Conservation (phyloP, 169 alveolate genomes). For the Plasmodium berghei region DNA sequence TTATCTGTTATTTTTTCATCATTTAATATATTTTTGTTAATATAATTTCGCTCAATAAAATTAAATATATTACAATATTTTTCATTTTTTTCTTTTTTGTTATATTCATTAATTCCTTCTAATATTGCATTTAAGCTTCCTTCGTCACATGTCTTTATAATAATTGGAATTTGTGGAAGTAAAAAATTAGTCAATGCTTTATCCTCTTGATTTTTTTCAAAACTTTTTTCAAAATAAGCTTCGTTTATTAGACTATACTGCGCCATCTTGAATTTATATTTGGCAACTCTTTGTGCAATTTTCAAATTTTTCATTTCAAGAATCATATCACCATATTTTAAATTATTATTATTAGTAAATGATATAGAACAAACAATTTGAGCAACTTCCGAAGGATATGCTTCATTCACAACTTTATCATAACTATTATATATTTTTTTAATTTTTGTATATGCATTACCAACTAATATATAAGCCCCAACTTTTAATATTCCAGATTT, state of each 20-base stretch:
- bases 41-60: slow-evolving; percentile 58
- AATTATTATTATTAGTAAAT: slow-evolving; percentile 10
- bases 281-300: slow-evolving; percentile 80
- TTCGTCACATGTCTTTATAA: slow-evolving; percentile 89
- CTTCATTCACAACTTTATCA: slow-evolving; percentile 72
- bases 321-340: slow-evolving; percentile 79
- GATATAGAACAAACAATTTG: slow-evolving; percentile 77
- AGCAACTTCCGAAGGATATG: slow-evolving; percentile 83
- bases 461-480: slow-evolving; percentile 67
- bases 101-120: slow-evolving; percentile 83
- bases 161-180: slow-evolving; percentile 80
- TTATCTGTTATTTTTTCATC: slow-evolving; percentile 52
- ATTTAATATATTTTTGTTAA: slow-evolving; percentile 25
- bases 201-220: not conserved
- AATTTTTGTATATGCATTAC: slow-evolving; percentile 67
- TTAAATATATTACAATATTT: slow-evolving; percentile 53
- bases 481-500: slow-evolving; percentile 78
- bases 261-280: slow-evolving; percentile 83
- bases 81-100: slow-evolving; percentile 67
- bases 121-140: slow-evolving; percentile 92
- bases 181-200: not conserved
- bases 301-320: slow-evolving; percentile 83
- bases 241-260: slow-evolving; percentile 76
- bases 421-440: slow-evolving; percentile 69
- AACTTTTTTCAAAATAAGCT: slow-evolving; percentile 14